These are phyloP conservation scores for Entomophthora muscae DNA, from an alignment of 371 early-diverging fungal species.

Conservation along the genomic window DNA sequence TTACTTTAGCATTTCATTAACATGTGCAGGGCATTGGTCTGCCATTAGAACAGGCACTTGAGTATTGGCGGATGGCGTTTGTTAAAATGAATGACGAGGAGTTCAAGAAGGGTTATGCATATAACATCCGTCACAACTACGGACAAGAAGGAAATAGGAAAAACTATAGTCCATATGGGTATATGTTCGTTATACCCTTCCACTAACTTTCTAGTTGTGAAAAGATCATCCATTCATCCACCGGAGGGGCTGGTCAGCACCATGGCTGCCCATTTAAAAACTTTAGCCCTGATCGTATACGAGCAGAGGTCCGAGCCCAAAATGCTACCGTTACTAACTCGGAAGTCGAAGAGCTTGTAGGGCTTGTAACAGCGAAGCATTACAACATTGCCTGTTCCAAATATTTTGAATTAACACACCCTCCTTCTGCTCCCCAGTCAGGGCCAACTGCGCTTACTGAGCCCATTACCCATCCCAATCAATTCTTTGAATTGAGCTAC, in stretches of 20 bases:
- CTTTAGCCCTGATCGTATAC: slow-evolving; percentile 39
- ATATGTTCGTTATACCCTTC: slow-evolving; percentile 9
- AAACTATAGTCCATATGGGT: slow-evolving; percentile 79
- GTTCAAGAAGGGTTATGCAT: slow-evolving; percentile 83
- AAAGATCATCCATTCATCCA: slow-evolving; percentile 70
- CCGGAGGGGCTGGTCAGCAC: slow-evolving; percentile 69
- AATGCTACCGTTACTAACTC: slow-evolving; percentile 23
- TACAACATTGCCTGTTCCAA: slow-evolving; percentile 89
- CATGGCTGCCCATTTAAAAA: slow-evolving; percentile 93
- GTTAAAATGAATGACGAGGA: slow-evolving; percentile 60
- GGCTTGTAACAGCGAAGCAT: slow-evolving; percentile 50
- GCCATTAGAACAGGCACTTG: slow-evolving; percentile 72
- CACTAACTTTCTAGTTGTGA: slow-evolving; percentile 35
- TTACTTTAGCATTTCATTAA: slow-evolving; percentile 4
- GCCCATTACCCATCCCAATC: slow-evolving; percentile 79
- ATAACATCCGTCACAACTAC: slow-evolving; percentile 95
- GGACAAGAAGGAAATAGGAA: slow-evolving; percentile 93
- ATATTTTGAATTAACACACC: slow-evolving; percentile 53
- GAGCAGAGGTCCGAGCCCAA: slow-evolving; percentile 22
- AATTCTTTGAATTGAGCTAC: slow-evolving; percentile 53
- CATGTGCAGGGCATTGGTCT: slow-evolving; percentile 59
- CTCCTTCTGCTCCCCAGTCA: slow-evolving; percentile 14
- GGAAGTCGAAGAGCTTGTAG: slow-evolving; percentile 41
- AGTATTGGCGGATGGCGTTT: slow-evolving; percentile 79
- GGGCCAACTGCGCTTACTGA: slow-evolving; percentile 27